phyloP scores from a whole-genome alignment of 208 protist species.

The Leishmania guyanensis region DNA sequence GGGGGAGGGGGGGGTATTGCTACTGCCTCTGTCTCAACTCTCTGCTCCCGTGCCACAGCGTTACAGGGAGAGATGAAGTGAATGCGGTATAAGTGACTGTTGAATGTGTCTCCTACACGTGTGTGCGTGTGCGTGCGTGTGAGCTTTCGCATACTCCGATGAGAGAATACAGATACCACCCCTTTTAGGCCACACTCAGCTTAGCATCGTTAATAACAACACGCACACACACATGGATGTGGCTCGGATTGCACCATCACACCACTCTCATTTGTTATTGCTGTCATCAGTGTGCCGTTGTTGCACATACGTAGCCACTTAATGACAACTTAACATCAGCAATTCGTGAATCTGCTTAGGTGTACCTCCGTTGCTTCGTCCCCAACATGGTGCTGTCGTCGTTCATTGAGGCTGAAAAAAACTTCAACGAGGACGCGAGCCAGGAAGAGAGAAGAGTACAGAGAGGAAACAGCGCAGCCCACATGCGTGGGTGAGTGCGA shows the following conservation, averaged over 20 bases:
- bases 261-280: neutral
- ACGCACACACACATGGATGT: neutral
- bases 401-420: neutral
- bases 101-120: constrained; percentile 13
- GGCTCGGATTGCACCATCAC: neutral
- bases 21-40: neutral
- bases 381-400: neutral
- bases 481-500: neutral
- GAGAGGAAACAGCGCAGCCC: neutral
- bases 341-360: neutral
- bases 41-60: neutral
- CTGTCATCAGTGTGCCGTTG: neutral
- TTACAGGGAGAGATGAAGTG: neutral
- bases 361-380: neutral
- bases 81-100: neutral
- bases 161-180: neutral
- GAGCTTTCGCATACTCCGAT: neutral
- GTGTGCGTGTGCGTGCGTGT: constrained; percentile 2
- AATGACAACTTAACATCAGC: neutral
- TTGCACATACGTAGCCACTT: neutral
- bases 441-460: neutral
- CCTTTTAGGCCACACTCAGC: neutral
- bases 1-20: neutral
- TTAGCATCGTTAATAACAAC: neutral
- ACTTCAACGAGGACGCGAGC: neutral